Conservation (phyloP, 768 basidiomycete species). For the Punctularia strigosozonata region DNA sequence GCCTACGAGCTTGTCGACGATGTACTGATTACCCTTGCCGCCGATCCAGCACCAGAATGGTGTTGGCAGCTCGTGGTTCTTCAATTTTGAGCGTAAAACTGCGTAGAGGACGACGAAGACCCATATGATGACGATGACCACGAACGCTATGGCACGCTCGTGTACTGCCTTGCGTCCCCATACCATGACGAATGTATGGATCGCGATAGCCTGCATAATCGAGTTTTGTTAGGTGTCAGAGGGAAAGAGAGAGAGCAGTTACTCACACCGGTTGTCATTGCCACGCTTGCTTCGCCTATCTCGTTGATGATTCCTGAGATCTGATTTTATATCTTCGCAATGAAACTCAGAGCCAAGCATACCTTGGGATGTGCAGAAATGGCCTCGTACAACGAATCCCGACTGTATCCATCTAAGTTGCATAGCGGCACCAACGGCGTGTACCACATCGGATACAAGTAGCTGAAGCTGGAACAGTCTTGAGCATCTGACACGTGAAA, state of each 20-base stretch:
- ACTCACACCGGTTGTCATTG: slow-evolving; percentile 28
- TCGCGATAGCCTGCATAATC: slow-evolving; percentile 23
- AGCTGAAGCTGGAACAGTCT: slow-evolving; percentile 15
- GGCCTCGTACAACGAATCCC: slow-evolving; percentile 21
- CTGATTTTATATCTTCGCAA: background rate
- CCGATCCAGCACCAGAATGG: slow-evolving; percentile 20
- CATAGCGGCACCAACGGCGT: slow-evolving; percentile 25
- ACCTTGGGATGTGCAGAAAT: slow-evolving; percentile 28
- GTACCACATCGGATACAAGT: slow-evolving; percentile 22
- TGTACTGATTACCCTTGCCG: slow-evolving; percentile 5
- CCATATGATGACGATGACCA: too few species aligned
- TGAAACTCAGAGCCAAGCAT: background rate
- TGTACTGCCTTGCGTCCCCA: slow-evolving; percentile 25
- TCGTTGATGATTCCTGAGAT: slow-evolving; percentile 26
- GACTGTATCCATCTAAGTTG: slow-evolving; percentile 24
- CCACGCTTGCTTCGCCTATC: slow-evolving; percentile 29
- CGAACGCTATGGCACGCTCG: too few species aligned
- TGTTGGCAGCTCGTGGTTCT: background rate
- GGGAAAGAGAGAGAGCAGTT: too few species aligned
- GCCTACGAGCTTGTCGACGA: slow-evolving; percentile 9
- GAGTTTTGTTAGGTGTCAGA: background rate
- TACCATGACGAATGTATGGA: slow-evolving; percentile 31
- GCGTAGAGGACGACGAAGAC: too few species aligned
- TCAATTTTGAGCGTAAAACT: background rate
- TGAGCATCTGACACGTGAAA: slow-evolving; percentile 2